Evolutionary conservation across 352 stramenopile species (phyloP).

Genomic region (Phytophthora sojae): DNA sequence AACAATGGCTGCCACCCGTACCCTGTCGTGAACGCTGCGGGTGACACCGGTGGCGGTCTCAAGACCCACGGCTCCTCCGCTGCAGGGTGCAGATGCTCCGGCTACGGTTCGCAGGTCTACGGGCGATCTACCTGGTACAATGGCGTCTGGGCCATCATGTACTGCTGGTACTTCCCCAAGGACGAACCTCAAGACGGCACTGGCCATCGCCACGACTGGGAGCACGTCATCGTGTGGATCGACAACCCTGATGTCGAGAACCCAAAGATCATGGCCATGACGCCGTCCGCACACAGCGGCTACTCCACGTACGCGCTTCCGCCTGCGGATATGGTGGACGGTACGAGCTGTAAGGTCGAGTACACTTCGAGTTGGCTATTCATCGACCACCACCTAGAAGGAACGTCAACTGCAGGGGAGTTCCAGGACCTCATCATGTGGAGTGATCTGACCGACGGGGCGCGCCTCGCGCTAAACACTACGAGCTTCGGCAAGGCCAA

Average conservation of each 20-base stretch:
- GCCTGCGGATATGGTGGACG: slow-evolving; percentile 18
- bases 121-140: slow-evolving; percentile 28
- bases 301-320: slow-evolving; percentile 36
- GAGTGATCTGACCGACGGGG: slow-evolving; percentile 28
- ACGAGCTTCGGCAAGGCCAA: slow-evolving; percentile 36
- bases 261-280: slow-evolving; percentile 26
- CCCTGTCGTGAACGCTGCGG: slow-evolving; percentile 33
- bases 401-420: slow-evolving; percentile 20
- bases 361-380: slow-evolving; percentile 26
- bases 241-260: slow-evolving; percentile 17
- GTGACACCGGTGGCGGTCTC: slow-evolving; percentile 41
- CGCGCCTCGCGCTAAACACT: slow-evolving; percentile 31
- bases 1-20: slow-evolving; percentile 46
- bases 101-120: slow-evolving; percentile 33
- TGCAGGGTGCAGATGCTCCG: slow-evolving; percentile 28
- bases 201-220: slow-evolving; percentile 47
- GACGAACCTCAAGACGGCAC: slow-evolving; percentile 26
- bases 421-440: slow-evolving; percentile 38
- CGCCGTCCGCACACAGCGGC: slow-evolving; percentile 33
- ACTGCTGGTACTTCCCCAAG: slow-evolving; percentile 56
- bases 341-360: slow-evolving; percentile 30
- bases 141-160: slow-evolving; percentile 36
- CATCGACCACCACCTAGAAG: slow-evolving; percentile 32
- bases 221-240: slow-evolving; percentile 41
- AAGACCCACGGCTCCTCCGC: slow-evolving; percentile 32